Base-by-base conservation (phyloP, 1,284 basidiomycete genomes). In the Mycosarcoma maydis region DNA sequence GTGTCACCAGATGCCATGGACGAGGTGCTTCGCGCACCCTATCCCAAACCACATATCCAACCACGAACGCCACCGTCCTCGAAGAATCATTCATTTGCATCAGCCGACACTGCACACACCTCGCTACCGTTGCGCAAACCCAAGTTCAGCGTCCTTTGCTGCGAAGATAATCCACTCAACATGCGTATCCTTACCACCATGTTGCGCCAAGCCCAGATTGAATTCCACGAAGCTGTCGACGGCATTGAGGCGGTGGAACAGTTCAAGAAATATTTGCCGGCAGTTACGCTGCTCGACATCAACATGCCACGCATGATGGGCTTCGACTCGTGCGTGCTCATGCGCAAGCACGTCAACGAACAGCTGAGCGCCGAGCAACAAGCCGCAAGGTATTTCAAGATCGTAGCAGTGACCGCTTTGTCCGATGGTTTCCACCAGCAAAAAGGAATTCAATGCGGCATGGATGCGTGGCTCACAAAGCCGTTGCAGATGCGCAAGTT, bases 151-250 rank as follows among this genome's bases (percentile, higher is more conserved):
- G 65, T 66, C 3, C 65, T 76, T n/a, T 73, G 72, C 26, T 72
- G 70, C 46, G 75, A 77, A 23, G 75, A 77, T 61, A 77, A 76
- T 23, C 71, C 72, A 26, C 64, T 77, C 26, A 77, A 77, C 48
- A 54, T 67, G 51, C 53, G 68, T 26, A 72, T 77, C 19, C 43
- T 77, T 10, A 73, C 62, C 14, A 53, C 51, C 22, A 52, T 73
- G 57, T 50, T 77, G 14, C 57, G 53, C 8, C 69, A 58, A 30
- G 13, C 47, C 50, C 46, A 54, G 41, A 60, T 77, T 43, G 43
- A 55, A 8, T 73, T 43, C 27, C 42, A 62, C 60, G 52, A 64
- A 27, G 75, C 74, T 5, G 47, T 42, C 11, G 66, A 77, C 30
- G 75, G 75, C 14, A 43, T 65, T 5, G 57, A 73, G 46, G 75